A percentile compares a stretch with the other conserved stretches of the same genome.
Conservation (phyloP, 129 eudicot genomes). For the Apium graveolens region DNA sequence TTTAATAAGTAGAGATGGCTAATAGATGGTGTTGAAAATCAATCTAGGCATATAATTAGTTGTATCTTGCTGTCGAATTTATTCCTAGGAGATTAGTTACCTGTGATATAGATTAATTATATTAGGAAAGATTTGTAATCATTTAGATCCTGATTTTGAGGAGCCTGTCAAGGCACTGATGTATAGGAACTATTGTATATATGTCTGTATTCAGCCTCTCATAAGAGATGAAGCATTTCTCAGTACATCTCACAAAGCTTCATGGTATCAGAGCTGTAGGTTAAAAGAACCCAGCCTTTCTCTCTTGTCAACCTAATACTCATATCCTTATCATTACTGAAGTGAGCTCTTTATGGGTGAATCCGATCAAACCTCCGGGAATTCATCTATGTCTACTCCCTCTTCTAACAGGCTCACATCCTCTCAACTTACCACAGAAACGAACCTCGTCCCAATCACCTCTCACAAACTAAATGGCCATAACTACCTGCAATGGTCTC, state of each 20-base stretch:
- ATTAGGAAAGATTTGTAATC: too few species aligned
- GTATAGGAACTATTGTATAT: neutral
- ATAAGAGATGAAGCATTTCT: neutral
- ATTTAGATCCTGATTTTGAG: neutral
- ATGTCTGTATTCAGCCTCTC: neutral
- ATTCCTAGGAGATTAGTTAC: too few species aligned
- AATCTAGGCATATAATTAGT: too few species aligned
- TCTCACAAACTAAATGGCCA: neutral
- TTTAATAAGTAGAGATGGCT: neutral
- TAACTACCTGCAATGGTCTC: neutral
- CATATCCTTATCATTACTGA: neutral
- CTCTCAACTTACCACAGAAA: neutral
- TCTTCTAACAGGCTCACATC: neutral
- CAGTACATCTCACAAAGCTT: neutral
- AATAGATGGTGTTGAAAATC: too few species aligned
- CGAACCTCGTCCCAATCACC: neutral
- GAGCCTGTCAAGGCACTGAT: neutral
- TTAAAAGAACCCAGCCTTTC: neutral
- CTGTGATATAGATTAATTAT: too few species aligned
- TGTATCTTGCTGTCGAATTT: too few species aligned
- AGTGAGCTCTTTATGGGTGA: neutral
- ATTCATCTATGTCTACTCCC: neutral
- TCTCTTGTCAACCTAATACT: neutral
- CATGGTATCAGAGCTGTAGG: neutral
- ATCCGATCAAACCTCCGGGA: too few species aligned